Conservation (phyloP, 192 early-diverging fungal genomes). For the Backusella morwellensis region DNA sequence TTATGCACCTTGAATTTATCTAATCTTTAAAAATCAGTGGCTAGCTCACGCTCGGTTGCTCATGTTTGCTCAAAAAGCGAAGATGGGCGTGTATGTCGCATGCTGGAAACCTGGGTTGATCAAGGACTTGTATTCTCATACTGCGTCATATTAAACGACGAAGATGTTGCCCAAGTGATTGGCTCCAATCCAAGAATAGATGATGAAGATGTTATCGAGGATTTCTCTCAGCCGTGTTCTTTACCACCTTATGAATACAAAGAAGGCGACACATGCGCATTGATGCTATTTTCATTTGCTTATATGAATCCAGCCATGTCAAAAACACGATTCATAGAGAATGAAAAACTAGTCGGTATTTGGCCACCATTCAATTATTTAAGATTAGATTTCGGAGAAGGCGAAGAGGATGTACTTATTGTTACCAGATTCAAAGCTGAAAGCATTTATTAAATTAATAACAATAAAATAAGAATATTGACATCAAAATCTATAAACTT, state of each 20-base stretch:
- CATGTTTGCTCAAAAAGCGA: background rate
- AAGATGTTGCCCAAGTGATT: background rate
- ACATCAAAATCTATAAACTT: constrained; percentile 23
- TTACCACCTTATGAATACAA: background rate
- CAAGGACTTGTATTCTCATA: background rate
- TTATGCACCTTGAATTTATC: background rate
- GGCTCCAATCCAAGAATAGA: background rate
- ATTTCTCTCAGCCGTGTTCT: background rate
- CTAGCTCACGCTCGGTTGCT: background rate
- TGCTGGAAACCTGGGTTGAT: background rate
- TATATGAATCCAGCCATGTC: background rate
- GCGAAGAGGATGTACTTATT: background rate
- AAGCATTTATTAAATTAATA: background rate
- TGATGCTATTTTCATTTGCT: background rate
- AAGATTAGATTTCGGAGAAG: background rate
- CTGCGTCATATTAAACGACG: background rate
- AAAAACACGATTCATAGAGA: background rate
- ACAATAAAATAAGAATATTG: background rate
- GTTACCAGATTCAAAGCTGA: constrained; percentile 6
- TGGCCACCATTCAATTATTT: background rate
- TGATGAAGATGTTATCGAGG: background rate
- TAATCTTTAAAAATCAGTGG: background rate
- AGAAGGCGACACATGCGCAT: background rate
- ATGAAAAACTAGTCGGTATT: background rate
- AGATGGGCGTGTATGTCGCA: background rate